phyloP scores from a whole-genome alignment of 345 rosid genomes.

The Microthlaspi erraticum region DNA sequence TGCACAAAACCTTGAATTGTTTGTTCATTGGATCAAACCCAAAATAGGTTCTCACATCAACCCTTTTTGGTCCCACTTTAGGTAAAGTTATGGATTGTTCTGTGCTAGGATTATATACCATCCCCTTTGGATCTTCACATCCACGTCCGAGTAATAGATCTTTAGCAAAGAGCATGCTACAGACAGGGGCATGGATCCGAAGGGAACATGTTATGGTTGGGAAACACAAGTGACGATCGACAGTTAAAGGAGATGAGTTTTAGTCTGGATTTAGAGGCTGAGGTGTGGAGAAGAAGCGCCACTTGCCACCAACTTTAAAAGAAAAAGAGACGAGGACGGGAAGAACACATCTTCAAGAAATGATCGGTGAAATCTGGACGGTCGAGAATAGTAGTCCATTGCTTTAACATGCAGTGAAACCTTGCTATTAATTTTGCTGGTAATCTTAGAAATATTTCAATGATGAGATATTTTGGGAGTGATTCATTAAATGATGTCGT shows the following conservation, averaged over 20 bases:
- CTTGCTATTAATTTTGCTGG: not conserved
- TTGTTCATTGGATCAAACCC: not conserved
- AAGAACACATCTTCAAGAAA: not conserved
- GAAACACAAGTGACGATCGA: not conserved
- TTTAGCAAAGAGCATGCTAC: not conserved
- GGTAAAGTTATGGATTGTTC: not conserved
- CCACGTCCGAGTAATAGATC: not conserved
- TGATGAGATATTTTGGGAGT: not conserved
- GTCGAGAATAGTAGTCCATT: conserved; percentile 5
- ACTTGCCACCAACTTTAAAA: not conserved
- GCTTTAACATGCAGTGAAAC: not conserved
- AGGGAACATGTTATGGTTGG: not conserved
- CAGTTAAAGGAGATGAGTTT: not conserved
- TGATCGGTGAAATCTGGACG: conserved; percentile 7
- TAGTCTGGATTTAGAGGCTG: not conserved
- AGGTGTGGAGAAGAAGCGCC: not conserved
- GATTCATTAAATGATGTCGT: too few species aligned
- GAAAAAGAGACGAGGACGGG: not conserved
- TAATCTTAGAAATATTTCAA: not conserved
- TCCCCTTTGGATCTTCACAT: not conserved
- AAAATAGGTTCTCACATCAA: not conserved
- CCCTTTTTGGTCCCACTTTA: not conserved
- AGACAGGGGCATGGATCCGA: not conserved
- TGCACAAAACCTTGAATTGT: not conserved
- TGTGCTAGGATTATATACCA: not conserved